phyloP scores from a whole-genome alignment of 2,329 filamentous ascomycete genomes.

The Colletotrichum plurivorum region DNA sequence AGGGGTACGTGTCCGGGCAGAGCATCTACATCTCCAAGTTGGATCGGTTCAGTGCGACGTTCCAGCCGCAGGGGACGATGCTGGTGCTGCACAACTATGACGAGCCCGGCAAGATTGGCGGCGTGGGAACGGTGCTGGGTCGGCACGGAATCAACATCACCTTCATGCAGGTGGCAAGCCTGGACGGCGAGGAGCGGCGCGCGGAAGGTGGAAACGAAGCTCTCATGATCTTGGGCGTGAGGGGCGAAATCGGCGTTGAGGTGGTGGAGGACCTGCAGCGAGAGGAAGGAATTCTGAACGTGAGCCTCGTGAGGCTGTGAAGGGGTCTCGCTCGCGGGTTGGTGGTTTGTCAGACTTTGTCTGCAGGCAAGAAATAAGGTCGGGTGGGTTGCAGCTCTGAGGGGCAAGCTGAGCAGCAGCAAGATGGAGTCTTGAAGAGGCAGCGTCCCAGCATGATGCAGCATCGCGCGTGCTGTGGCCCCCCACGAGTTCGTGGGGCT shows the following conservation, averaged over 20 bases:
- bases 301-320: slow-evolving; percentile 65
- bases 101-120: slow-evolving; percentile 85
- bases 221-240: slow-evolving; percentile 85
- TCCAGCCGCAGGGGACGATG: slow-evolving; percentile 80
- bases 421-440: slow-evolving; percentile 10
- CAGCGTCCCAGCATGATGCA: not conserved
- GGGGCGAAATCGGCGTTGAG: slow-evolving; percentile 72
- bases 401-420: slow-evolving; percentile 2
- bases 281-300: slow-evolving; percentile 68
- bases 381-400: not conserved
- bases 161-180: slow-evolving; percentile 80
- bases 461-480: not conserved
- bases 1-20: slow-evolving; percentile 77
- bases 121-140: slow-evolving; percentile 80
- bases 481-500: slow-evolving; percentile 35
- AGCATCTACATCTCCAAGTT: slow-evolving; percentile 79
- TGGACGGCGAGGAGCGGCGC: slow-evolving; percentile 57
- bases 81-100: slow-evolving; percentile 88
- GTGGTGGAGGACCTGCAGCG: slow-evolving; percentile 64
- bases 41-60: slow-evolving; percentile 80
- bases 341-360: not conserved
- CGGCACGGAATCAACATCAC: slow-evolving; percentile 81
- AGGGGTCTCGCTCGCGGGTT: not conserved
- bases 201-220: slow-evolving; percentile 72
- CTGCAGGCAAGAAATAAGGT: not conserved